These are phyloP conservation scores for Metarhizium robertsii DNA, from an alignment of 2,329 filamentous ascomycete species.

Conservation along the genomic window DNA sequence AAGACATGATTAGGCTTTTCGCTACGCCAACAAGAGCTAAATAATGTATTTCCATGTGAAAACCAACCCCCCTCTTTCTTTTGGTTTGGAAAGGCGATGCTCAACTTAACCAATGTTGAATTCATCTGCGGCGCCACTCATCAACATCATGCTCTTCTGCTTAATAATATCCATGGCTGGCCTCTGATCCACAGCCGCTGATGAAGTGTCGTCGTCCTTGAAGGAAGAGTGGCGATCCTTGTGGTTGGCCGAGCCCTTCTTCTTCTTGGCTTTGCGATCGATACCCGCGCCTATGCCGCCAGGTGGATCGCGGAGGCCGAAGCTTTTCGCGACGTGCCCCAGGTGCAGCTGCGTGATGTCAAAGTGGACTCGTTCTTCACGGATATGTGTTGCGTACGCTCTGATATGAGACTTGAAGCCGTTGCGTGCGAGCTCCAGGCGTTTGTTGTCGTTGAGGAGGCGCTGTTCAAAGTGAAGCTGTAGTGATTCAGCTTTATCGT, in stretches of 20 bases:
- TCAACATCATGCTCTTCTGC: slow-evolving; percentile 56
- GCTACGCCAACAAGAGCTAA: neutral
- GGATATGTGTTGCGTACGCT: slow-evolving; percentile 89
- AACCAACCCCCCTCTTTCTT: neutral
- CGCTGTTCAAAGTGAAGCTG: slow-evolving; percentile 53
- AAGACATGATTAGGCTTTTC: neutral
- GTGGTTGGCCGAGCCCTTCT: neutral
- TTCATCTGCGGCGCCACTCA: slow-evolving; percentile 54
- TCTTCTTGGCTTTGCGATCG: slow-evolving; percentile 35
- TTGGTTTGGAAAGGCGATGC: neutral
- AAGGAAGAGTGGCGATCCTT: slow-evolving; percentile 13
- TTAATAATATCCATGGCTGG: slow-evolving; percentile 35
- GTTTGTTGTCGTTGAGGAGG: slow-evolving; percentile 50
- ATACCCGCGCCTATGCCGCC: slow-evolving; percentile 63
- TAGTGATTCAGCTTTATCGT: slow-evolving; percentile 45
- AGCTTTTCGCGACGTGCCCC: slow-evolving; percentile 89
- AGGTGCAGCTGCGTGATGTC: slow-evolving; percentile 87
- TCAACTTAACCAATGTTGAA: slow-evolving; percentile 57
- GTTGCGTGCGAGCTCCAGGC: slow-evolving; percentile 71
- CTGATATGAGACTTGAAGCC: slow-evolving; percentile 89
- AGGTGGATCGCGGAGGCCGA: slow-evolving; percentile 80
- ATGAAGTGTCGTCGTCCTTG: neutral
- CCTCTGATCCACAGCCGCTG: slow-evolving; percentile 18
- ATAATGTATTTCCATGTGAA: neutral
- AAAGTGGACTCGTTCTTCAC: slow-evolving; percentile 76